Conservation (phyloP, 2,329 filamentous ascomycete species). For the Pseudopyrenochaeta lycopersici region DNA sequence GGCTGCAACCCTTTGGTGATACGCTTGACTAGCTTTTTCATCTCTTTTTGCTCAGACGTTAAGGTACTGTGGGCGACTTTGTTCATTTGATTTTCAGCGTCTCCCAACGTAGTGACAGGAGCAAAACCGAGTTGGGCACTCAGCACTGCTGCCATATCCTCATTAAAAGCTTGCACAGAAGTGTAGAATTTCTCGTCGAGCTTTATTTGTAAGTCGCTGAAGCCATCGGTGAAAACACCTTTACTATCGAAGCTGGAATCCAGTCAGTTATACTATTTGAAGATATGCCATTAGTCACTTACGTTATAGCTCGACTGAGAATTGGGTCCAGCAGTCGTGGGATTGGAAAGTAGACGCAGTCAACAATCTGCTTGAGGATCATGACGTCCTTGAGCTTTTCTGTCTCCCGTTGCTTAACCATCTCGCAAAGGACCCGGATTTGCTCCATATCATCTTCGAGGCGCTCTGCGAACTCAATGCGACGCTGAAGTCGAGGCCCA, state of each 20-base stretch:
- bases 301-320: conserved; percentile 82
- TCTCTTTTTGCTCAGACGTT: conserved; percentile 75
- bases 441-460: conserved; percentile 80
- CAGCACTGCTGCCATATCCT: conserved; percentile 66
- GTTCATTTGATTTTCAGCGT: conserved; percentile 54
- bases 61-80: conserved; percentile 53
- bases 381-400: conserved; percentile 80
- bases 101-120: conserved; percentile 49
- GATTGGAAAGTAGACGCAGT: conserved; percentile 92
- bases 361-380: conserved; percentile 80
- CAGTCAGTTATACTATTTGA: conserved; percentile 2
- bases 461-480: conserved; percentile 86
- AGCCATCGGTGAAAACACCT: conserved; percentile 62
- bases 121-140: conserved; percentile 63
- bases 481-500: conserved; percentile 76
- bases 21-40: conserved; percentile 84
- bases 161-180: conserved; percentile 68
- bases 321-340: conserved; percentile 78
- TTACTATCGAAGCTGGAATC: conserved; percentile 55
- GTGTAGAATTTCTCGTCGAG: conserved; percentile 67
- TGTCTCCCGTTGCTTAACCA: conserved; percentile 78
- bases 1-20: conserved; percentile 86
- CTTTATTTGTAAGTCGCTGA: conserved; percentile 62
- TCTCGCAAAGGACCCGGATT: conserved; percentile 73
- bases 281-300: conserved; percentile 59